Evolutionary conservation across 352 stramenopile species (phyloP).

Genomic region (Pythium aquatile): DNA sequence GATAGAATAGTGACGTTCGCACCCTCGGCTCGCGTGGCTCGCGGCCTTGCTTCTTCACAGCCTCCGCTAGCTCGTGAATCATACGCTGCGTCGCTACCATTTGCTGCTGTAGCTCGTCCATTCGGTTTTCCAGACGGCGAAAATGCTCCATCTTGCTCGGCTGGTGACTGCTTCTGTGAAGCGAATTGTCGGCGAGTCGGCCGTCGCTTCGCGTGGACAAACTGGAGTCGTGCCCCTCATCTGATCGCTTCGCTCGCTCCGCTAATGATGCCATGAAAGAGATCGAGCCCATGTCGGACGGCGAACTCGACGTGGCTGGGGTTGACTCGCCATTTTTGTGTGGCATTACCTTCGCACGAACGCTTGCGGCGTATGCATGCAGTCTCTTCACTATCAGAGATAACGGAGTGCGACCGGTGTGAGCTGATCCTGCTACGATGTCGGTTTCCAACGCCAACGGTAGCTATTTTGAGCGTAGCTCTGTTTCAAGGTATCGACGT

Average conservation of each 20-base stretch:
- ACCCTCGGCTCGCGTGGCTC: background rate
- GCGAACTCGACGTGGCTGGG: background rate
- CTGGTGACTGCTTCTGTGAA: background rate
- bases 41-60: constrained; percentile 42
- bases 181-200: background rate
- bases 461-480: background rate
- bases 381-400: background rate
- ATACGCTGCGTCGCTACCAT: constrained; percentile 44
- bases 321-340: background rate
- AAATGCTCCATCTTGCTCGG: constrained; percentile 12
- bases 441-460: background rate
- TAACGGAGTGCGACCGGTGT: background rate
- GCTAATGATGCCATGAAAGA: background rate
- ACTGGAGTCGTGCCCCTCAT: background rate
- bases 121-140: constrained; percentile 43
- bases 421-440: background rate
- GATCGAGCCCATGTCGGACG: background rate
- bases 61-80: constrained; percentile 44
- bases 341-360: background rate
- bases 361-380: background rate
- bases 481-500: no score
- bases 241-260: background rate
- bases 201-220: background rate
- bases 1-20: background rate
- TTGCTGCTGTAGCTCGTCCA: constrained; percentile 49